Conservation (phyloP, 345 rosid genomes). For the Dipteronia sinensis region DNA sequence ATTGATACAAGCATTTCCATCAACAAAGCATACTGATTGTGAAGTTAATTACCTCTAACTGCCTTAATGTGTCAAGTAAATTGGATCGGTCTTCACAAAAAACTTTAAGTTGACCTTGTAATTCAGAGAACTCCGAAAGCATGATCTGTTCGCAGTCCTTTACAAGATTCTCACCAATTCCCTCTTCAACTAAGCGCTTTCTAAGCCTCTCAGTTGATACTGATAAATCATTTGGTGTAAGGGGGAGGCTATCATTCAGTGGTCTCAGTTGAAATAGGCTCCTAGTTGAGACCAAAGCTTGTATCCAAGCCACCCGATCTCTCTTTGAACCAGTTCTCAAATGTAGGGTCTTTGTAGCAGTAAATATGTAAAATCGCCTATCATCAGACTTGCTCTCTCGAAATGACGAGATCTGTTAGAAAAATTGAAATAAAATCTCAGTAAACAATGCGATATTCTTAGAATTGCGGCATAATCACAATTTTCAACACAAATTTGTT, state of each 20-base stretch:
- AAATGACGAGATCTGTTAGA: slow-evolving; percentile 85
- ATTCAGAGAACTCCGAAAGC: slow-evolving; percentile 79
- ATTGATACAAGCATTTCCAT: slow-evolving; percentile 14
- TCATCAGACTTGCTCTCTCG: slow-evolving; percentile 98
- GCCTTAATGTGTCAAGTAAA: slow-evolving; percentile 82
- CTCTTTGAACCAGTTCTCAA: slow-evolving; percentile 76
- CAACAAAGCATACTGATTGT: background rate
- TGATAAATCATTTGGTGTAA: slow-evolving; percentile 57
- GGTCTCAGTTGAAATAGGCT: slow-evolving; percentile 66
- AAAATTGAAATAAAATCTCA: slow-evolving; percentile 24
- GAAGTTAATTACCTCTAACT: slow-evolving; percentile 69
- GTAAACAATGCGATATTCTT: slow-evolving; percentile 17
- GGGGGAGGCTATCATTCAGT: slow-evolving; percentile 58
- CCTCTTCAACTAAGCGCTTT: slow-evolving; percentile 65
- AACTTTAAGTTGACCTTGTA: slow-evolving; percentile 68
- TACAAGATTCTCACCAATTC: slow-evolving; percentile 66
- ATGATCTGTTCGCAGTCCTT: slow-evolving; percentile 89
- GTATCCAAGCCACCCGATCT: slow-evolving; percentile 91
- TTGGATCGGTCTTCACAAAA: slow-evolving; percentile 76
- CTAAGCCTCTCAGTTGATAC: slow-evolving; percentile 80
- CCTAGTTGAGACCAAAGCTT: slow-evolving; percentile 76
- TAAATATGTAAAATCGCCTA: slow-evolving; percentile 84
- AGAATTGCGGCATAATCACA: background rate
- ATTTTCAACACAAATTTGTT: slow-evolving; percentile 6
- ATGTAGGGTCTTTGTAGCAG: slow-evolving; percentile 97